Base-by-base conservation (phyloP, 108 stramenopile species). In the Skeletonema potamos region DNA sequence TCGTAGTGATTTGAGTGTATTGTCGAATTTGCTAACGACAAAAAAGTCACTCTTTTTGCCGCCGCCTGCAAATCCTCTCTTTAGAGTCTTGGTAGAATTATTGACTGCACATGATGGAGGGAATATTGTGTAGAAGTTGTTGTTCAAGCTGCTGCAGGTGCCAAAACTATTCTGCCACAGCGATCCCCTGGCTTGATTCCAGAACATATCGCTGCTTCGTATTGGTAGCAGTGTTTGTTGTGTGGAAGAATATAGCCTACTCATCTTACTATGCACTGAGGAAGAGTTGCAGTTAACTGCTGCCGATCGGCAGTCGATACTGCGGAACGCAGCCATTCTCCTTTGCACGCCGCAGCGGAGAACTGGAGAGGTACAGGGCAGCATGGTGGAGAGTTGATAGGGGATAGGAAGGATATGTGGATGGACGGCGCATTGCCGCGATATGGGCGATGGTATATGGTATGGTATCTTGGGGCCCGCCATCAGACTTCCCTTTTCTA, bases 1-100 rank as follows among this genome's bases (percentile, higher is more conserved):
- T 12, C 57, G 27, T 3, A 64, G 44, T 30, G 55, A 29, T 64
- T 64, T 73, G 54, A 73, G 64, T 29, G 64, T 65, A 44, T 64
- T 58, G 26, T 64, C 56, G 18, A 65, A 65, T 48, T 39, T 54
- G 57, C 43, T 65, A 30, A 29, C 58, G 33, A 56, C 37, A 44
- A 58, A 51, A 44, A 58, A 51, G 15, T 28, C 36, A 34, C 37
- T 41, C 56, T 55, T 63, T 22, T 51, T 51, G 48, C 22, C 22
- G 22, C 48, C 48, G 48, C 48, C 22, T 4, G 48, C 48, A 51
- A 51, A 51, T 6, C 48, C 48, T 51, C 48, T 51, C 48, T 1
- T 28, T 27, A 39, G 39, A 68, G 24, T 58, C 27, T 29, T 68
- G 56, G 26, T 57, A 27, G 54, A 20, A 33, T 56, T 34, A 36